Conservation (phyloP, 208 protist species). For the Trypanosoma cruzi region DNA sequence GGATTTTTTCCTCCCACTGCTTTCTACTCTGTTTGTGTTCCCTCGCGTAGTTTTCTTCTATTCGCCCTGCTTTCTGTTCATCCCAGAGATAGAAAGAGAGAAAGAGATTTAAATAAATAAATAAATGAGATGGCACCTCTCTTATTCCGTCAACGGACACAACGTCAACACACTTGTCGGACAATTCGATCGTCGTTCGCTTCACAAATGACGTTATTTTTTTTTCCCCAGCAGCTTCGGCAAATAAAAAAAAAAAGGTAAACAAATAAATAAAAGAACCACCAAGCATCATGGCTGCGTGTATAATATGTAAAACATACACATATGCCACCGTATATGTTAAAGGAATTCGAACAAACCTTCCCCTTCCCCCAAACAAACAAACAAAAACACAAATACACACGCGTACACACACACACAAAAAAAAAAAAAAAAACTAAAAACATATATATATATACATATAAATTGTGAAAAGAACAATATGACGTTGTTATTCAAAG, state of each 20-base stretch:
- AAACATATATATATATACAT: background rate
- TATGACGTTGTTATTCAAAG: constrained; percentile 37
- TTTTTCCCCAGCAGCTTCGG: background rate
- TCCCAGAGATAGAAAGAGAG: background rate
- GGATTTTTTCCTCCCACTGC: background rate
- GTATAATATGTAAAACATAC: background rate
- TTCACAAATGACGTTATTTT: background rate
- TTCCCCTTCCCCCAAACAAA: background rate
- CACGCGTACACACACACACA: constrained; percentile 12
- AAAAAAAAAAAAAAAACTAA: constrained; percentile 24
- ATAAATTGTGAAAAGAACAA: constrained; percentile 12
- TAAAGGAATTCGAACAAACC: background rate
- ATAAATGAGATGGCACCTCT: background rate
- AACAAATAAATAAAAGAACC: background rate
- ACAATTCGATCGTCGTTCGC: background rate
- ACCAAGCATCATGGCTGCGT: background rate
- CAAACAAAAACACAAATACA: background rate
- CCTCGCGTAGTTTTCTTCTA: background rate
- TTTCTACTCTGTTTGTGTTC: background rate
- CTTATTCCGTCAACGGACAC: background rate
- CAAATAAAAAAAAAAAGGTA: no score
- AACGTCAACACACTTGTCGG: background rate
- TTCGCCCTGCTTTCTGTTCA: constrained; percentile 2
- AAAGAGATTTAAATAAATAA: background rate
- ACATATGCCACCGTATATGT: no score